These are phyloP conservation scores for Geum urbanum DNA, from an alignment of 306 rosid species.

Conservation along the genomic window DNA sequence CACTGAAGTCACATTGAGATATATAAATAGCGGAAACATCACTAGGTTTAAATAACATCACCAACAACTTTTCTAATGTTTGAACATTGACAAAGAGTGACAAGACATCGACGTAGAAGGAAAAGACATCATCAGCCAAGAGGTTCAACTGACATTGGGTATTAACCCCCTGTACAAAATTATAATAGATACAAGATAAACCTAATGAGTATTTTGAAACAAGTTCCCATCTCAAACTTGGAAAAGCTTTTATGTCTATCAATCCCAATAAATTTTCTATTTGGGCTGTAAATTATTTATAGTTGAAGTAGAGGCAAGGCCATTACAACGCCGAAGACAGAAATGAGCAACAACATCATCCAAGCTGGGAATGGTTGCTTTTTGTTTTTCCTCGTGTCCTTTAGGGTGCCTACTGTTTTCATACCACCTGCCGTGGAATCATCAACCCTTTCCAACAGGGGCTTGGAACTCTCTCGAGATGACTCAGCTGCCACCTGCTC, in stretches of 20 bases:
- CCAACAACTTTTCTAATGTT: conserved; percentile 29
- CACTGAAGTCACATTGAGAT: not conserved
- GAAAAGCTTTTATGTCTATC: conserved; percentile 17
- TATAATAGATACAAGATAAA: conserved; percentile 41
- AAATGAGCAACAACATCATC: conserved; percentile 82
- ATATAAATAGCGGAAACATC: conserved; percentile 14
- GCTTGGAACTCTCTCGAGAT: conserved; percentile 38
- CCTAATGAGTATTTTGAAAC: conserved; percentile 35
- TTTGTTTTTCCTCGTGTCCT: conserved; percentile 40
- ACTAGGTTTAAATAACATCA: conserved; percentile 28
- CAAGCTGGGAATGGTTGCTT: conserved; percentile 77
- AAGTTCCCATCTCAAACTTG: conserved; percentile 29
- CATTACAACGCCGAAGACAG: conserved; percentile 88
- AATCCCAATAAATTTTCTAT: conserved; percentile 25
- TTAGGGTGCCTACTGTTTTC: conserved; percentile 39
- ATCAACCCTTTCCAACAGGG: conserved; percentile 34
- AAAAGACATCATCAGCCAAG: conserved; percentile 34
- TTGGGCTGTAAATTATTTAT: conserved; percentile 27
- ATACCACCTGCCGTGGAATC: conserved; percentile 43
- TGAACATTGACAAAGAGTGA: conserved; percentile 33
- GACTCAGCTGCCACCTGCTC: conserved; percentile 41
- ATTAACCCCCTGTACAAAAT: conserved; percentile 47
- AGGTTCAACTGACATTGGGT: conserved; percentile 37
- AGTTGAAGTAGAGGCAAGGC: conserved; percentile 94
- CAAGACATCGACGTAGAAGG: conserved; percentile 42